phyloP scores from a whole-genome alignment of 2,329 filamentous ascomycete species.

The Aspergillus udagawae region DNA sequence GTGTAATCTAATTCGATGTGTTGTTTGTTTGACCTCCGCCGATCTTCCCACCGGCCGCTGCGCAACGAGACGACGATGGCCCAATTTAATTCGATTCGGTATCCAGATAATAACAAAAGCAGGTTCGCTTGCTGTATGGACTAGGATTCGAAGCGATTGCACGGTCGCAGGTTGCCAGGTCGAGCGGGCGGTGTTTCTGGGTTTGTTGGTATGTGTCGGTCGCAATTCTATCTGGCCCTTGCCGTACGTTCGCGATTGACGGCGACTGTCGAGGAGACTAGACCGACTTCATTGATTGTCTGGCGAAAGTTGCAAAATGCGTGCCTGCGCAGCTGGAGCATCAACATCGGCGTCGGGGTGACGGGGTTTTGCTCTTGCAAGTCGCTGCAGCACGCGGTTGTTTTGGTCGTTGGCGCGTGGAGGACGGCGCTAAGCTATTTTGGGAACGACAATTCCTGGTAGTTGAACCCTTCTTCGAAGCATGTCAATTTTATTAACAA shows the following conservation, averaged over 20 bases:
- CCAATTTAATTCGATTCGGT: not conserved
- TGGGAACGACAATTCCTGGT: slow-evolving; percentile 11
- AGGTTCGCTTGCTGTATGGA: not conserved
- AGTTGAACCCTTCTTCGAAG: not conserved
- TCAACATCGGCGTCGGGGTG: slow-evolving; percentile 12
- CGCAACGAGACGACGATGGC: not conserved
- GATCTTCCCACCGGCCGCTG: not conserved
- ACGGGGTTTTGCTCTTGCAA: slow-evolving; percentile 16
- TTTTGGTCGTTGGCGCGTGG: slow-evolving; percentile 40
- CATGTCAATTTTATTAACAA: not conserved
- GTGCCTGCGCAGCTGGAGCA: slow-evolving; percentile 17
- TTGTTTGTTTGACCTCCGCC: not conserved
- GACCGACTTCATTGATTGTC: not conserved
- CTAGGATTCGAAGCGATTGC: not conserved
- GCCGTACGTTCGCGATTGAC: slow-evolving; percentile 9
- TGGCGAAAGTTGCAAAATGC: slow-evolving; percentile 3
- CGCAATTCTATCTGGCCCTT: slow-evolving; percentile 11
- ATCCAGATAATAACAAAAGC: not conserved
- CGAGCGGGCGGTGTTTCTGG: not conserved
- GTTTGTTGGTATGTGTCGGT: slow-evolving; percentile 6
- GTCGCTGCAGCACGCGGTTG: slow-evolving; percentile 32
- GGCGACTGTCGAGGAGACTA: not conserved
- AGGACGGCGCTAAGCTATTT: slow-evolving; percentile 30
- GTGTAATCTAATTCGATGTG: not conserved
- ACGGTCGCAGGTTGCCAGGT: slow-evolving; percentile 6